Evolutionary conservation across 176 grass and related monocot species (phyloP).

Genomic region (Areca catechu): DNA sequence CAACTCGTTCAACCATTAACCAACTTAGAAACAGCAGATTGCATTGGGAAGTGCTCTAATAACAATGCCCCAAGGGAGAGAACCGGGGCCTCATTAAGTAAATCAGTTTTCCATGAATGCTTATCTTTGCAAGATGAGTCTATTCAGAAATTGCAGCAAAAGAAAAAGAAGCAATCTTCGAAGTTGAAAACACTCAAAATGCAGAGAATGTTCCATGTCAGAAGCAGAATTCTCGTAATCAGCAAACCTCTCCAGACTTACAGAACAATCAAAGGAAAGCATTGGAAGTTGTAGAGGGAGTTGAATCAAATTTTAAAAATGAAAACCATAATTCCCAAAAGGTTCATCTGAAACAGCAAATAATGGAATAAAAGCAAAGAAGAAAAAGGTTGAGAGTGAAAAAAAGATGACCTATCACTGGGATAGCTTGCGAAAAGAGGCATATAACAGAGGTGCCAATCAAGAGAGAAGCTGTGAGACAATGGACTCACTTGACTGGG

Average conservation of each 20-base stretch:
- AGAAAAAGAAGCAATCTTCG: conserved; percentile 5
- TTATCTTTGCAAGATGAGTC: conserved; percentile 16
- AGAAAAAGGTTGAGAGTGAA: conserved; percentile 23
- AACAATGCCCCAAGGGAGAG: conserved; percentile 13
- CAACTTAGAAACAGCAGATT: conserved; percentile 22
- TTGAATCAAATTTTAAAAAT: conserved; percentile 1
- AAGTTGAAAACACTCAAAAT: conserved; percentile 10
- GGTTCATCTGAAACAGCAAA: conserved; percentile 1
- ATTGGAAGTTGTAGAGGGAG: conserved; percentile 12
- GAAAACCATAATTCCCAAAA: not conserved
- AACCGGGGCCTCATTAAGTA: conserved; percentile 15
- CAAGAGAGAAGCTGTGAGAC: conserved; percentile 34
- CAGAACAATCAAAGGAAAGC: conserved; percentile 11
- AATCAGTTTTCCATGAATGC: not conserved
- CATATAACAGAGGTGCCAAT: conserved; percentile 22
- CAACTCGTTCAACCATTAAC: conserved; percentile 21
- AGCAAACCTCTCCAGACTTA: conserved; percentile 21
- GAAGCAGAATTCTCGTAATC: conserved; percentile 10
- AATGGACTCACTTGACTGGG: conserved; percentile 68
- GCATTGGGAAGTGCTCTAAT: conserved; percentile 17
- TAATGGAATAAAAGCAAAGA: conserved; percentile 32
- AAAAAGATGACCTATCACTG: conserved; percentile 51
- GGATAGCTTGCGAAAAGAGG: conserved; percentile 74
- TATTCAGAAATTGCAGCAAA: conserved; percentile 13
- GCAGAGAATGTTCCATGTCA: conserved; percentile 14